Conservation (phyloP, 2,329 filamentous ascomycete species). For the Didymella sp. region DNA sequence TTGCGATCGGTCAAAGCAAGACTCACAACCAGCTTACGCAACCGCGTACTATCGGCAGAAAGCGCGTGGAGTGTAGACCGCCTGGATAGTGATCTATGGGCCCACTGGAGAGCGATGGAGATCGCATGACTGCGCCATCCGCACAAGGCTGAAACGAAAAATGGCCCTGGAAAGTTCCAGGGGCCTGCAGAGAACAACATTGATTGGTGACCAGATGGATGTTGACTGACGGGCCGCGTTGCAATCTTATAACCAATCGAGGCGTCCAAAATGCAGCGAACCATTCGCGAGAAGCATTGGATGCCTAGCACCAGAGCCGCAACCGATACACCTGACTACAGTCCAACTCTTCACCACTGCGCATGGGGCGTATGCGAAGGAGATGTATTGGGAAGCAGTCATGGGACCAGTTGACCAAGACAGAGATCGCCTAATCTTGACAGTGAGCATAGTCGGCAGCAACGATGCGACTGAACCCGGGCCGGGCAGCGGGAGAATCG, state of each 20-base stretch:
- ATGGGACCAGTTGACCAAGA: neutral
- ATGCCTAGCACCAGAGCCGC: constrained; percentile 11
- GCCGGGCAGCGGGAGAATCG: constrained; percentile 10
- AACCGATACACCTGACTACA: neutral
- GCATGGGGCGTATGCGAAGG: neutral
- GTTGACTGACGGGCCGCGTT: neutral
- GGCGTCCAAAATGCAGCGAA: neutral
- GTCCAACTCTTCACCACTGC: neutral
- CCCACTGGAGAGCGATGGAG: neutral
- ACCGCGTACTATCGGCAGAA: neutral
- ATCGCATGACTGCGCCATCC: neutral
- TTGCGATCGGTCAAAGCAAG: constrained; percentile 1
- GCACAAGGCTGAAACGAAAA: neutral
- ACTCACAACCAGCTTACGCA: neutral
- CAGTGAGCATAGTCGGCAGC: neutral
- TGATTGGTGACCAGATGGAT: neutral
- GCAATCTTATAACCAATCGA: neutral
- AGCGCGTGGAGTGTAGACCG: neutral
- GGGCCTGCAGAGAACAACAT: neutral
- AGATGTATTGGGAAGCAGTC: neutral
- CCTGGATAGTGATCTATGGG: neutral
- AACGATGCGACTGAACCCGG: neutral
- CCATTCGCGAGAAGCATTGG: constrained; percentile 5
- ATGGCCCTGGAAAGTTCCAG: neutral
- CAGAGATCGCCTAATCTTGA: neutral